Percentiles rank a stretch among this genome's conserved stretches.
Evolutionary conservation across 768 basidiomycete genomes (phyloP).

Genomic region (Termitomyces sp.): DNA sequence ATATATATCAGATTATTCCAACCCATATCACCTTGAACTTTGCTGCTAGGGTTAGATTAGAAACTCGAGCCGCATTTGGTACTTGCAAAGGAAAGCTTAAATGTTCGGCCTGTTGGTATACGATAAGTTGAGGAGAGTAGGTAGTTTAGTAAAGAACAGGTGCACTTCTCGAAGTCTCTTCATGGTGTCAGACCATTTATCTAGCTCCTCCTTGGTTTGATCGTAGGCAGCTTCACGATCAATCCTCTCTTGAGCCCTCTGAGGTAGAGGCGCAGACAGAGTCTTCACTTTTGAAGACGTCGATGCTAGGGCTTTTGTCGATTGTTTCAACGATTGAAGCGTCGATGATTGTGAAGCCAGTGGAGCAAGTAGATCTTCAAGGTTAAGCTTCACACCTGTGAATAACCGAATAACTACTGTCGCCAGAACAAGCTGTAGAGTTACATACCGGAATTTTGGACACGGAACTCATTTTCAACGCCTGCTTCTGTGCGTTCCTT

Average conservation of each 20-base stretch:
- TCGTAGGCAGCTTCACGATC: conserved; percentile 95
- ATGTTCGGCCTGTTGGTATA: conserved; percentile 62
- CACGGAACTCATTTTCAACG: conserved; percentile 76
- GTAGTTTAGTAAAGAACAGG: background rate
- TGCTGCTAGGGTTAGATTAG: conserved; percentile 70
- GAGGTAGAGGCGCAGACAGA: conserved; percentile 80
- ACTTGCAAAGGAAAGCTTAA: conserved; percentile 83
- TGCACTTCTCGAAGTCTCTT: conserved; percentile 82
- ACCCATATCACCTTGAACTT: conserved; percentile 67
- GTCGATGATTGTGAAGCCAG: conserved; percentile 56
- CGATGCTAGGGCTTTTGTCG: conserved; percentile 56
- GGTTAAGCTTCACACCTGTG: conserved; percentile 50
- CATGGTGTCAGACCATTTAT: conserved; percentile 93
- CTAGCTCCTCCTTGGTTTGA: conserved; percentile 85
- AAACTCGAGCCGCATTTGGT: conserved; percentile 45
- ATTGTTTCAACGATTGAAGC: conserved; percentile 62
- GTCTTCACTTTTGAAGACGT: conserved; percentile 52
- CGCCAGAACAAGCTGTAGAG: background rate
- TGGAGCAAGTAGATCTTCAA: conserved; percentile 75
- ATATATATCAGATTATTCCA: background rate
- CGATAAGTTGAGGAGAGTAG: background rate
- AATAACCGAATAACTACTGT: background rate
- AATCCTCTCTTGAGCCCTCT: conserved; percentile 80
- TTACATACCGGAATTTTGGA: conserved; percentile 40
- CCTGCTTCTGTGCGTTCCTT: conserved; percentile 76